Evolutionary conservation across 352 stramenopile genomes (phyloP).

Genomic region (Elongisporangium anandrum): DNA sequence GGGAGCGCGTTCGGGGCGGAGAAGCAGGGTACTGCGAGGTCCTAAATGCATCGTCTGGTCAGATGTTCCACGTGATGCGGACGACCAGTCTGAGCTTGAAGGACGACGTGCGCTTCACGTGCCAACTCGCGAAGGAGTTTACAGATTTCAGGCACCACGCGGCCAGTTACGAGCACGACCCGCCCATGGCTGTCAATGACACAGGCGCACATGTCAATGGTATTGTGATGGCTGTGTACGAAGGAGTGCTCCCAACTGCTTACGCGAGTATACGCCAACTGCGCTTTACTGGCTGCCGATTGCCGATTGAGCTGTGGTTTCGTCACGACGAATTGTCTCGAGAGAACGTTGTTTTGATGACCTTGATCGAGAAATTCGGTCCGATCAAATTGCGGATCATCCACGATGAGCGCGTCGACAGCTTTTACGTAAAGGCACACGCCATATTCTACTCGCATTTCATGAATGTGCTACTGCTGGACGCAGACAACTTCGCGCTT

Average conservation of each 20-base stretch:
- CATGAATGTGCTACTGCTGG: slow-evolving; percentile 35
- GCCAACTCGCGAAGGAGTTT: slow-evolving; percentile 51
- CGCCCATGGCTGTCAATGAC: slow-evolving; percentile 22
- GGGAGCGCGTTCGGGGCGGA: slow-evolving; percentile 48
- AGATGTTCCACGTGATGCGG: slow-evolving; percentile 60
- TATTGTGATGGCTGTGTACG: slow-evolving; percentile 51
- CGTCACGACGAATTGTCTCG: slow-evolving; percentile 34
- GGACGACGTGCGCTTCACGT: slow-evolving; percentile 65
- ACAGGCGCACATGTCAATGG: slow-evolving; percentile 4
- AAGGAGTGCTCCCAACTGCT: slow-evolving; percentile 32
- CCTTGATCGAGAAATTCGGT: slow-evolving; percentile 25
- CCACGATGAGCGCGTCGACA: slow-evolving; percentile 36
- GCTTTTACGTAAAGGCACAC: slow-evolving; percentile 52
- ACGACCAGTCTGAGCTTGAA: slow-evolving; percentile 61
- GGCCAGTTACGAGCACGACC: slow-evolving; percentile 48
- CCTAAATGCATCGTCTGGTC: slow-evolving; percentile 38
- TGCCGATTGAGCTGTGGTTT: slow-evolving; percentile 58
- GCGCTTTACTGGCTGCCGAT: slow-evolving; percentile 24
- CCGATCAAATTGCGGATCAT: slow-evolving; percentile 36
- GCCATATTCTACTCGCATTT: slow-evolving; percentile 51
- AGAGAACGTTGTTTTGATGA: slow-evolving; percentile 29
- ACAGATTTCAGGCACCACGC: slow-evolving; percentile 46
- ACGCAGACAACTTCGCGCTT: slow-evolving; percentile 47
- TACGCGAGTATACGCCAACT: slow-evolving; percentile 44
- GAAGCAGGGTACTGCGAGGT: slow-evolving; percentile 65